phyloP scores from a whole-genome alignment of 331 rosid genomes.

The Quercus phellos region DNA sequence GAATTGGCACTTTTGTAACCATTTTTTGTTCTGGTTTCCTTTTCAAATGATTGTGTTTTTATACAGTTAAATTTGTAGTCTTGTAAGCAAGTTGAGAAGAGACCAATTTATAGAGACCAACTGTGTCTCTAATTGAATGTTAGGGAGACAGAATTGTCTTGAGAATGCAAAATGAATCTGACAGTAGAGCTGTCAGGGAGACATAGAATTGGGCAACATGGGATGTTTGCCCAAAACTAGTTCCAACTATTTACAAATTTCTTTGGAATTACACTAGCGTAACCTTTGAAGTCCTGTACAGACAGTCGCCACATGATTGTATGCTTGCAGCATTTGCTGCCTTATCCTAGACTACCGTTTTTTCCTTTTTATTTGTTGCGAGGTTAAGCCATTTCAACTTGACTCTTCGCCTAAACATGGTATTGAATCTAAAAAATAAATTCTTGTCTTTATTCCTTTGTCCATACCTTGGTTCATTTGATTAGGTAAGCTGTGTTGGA shows the following conservation, averaged over 20 bases:
- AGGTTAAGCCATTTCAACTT: neutral
- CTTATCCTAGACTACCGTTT: neutral
- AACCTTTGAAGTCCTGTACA: neutral
- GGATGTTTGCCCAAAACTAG: neutral
- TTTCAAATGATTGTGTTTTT: neutral
- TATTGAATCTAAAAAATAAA: neutral
- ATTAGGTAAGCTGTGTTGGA: neutral
- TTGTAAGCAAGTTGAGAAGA: neutral
- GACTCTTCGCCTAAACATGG: neutral
- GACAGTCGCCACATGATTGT: neutral
- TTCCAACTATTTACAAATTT: neutral
- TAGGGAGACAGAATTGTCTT: neutral
- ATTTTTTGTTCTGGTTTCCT: neutral
- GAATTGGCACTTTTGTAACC: neutral
- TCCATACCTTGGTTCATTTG: neutral
- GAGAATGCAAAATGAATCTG: neutral
- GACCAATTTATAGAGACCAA: neutral
- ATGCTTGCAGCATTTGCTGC: neutral
- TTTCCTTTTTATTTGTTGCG: neutral
- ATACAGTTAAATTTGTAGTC: neutral
- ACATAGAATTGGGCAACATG: neutral
- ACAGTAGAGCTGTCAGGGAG: neutral
- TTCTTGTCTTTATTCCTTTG: neutral
- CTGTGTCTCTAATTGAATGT: neutral
- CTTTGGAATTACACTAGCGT: neutral